These are phyloP conservation scores for Theobroma grandiflorum DNA, from an alignment of 441 rosid species.

Conservation along the genomic window DNA sequence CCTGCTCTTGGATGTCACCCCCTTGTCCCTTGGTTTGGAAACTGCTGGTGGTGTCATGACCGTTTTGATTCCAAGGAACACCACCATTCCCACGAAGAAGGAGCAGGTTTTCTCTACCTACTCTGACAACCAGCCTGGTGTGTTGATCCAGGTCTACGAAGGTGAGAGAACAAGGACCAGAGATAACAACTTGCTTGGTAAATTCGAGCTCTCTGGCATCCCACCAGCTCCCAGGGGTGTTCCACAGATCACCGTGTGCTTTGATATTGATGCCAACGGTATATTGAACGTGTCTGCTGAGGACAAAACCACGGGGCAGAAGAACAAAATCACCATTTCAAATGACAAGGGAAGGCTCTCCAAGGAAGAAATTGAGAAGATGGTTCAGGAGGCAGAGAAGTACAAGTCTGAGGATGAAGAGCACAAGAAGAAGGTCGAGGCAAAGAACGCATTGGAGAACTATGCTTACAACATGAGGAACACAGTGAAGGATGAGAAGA, in stretches of 20 bases:
- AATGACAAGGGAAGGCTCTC: slow-evolving; percentile 74
- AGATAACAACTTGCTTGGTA: slow-evolving; percentile 67
- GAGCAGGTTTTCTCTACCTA: slow-evolving; percentile 67
- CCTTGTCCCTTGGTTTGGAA: slow-evolving; percentile 65
- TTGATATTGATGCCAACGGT: slow-evolving; percentile 67
- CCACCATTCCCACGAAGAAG: slow-evolving; percentile 68
- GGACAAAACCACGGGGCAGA: slow-evolving; percentile 70
- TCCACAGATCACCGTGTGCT: slow-evolving; percentile 70
- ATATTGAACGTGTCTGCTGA: slow-evolving; percentile 73
- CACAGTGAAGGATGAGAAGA: slow-evolving; percentile 68
- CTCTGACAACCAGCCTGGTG: slow-evolving; percentile 67
- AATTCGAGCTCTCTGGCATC: slow-evolving; percentile 66
- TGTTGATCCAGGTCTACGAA: slow-evolving; percentile 68
- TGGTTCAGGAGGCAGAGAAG: slow-evolving; percentile 75
- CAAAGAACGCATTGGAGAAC: slow-evolving; percentile 67
- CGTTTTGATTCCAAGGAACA: slow-evolving; percentile 60
- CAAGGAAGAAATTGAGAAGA: slow-evolving; percentile 68
- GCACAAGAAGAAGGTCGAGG: slow-evolving; percentile 63
- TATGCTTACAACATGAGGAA: slow-evolving; percentile 72
- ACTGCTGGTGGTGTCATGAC: slow-evolving; percentile 67
- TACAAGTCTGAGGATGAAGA: slow-evolving; percentile 71
- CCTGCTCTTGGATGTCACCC: slow-evolving; percentile 61
- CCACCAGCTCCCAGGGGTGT: slow-evolving; percentile 71
- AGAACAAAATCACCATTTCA: slow-evolving; percentile 72
- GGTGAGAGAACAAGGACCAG: slow-evolving; percentile 71